phyloP scores from a whole-genome alignment of 2,329 filamentous ascomycete genomes.

The Pseudophaeomoniella oleicola region DNA sequence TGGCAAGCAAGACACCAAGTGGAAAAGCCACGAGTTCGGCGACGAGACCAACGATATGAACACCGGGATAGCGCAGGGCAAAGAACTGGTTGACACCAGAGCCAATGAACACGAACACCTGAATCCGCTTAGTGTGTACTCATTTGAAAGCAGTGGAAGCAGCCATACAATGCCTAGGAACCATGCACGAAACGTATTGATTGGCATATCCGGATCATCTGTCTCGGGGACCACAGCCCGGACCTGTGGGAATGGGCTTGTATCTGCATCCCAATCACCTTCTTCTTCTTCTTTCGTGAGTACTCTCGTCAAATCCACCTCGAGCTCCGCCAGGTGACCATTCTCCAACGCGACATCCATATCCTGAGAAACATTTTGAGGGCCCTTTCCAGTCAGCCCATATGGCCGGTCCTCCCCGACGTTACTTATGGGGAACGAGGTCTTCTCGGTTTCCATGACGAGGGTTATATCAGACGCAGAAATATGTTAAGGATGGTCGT shows the following conservation, averaged over 20 bases:
- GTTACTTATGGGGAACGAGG: background rate
- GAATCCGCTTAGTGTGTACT: no score
- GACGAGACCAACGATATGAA: conserved; percentile 30
- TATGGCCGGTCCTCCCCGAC: background rate
- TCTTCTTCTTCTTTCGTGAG: conserved; percentile 1
- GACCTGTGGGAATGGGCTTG: background rate
- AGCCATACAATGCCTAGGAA: conserved; percentile 24
- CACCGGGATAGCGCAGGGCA: conserved; percentile 29
- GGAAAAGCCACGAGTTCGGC: conserved; percentile 31
- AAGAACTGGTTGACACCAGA: conserved; percentile 34
- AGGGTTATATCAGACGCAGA: no score
- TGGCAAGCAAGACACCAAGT: conserved; percentile 24
- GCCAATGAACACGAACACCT: conserved; percentile 29
- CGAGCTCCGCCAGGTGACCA: conserved; percentile 1
- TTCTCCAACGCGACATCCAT: background rate
- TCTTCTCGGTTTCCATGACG: background rate
- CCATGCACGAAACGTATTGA: conserved; percentile 24
- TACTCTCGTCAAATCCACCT: background rate
- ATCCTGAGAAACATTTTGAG: background rate
- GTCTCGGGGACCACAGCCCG: conserved; percentile 16
- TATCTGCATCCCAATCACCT: background rate
- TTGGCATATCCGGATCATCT: conserved; percentile 14
- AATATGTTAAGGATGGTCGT: no score
- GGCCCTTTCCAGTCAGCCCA: background rate
- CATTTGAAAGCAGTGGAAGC: no score